Conservation (phyloP, 2,329 filamentous ascomycete genomes). For the Chaetomiaceae sp. region DNA sequence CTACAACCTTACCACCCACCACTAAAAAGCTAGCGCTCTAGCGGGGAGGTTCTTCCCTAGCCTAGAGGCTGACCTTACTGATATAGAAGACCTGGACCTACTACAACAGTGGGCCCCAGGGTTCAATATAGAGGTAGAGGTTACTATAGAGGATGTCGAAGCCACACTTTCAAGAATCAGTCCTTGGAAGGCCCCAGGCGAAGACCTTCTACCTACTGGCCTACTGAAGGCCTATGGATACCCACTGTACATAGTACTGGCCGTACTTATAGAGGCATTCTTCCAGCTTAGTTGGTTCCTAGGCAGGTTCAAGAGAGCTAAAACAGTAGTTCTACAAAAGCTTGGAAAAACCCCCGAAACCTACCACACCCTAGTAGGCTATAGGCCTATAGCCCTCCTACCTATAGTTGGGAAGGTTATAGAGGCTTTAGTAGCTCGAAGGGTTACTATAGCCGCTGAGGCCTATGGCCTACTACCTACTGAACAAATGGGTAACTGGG, state of each 20-base stretch:
- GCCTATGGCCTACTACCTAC: neutral
- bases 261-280: neutral
- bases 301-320: slow-evolving; percentile 1
- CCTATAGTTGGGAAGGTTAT: slow-evolving; percentile 6
- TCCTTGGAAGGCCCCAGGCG: neutral
- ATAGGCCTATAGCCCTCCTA: slow-evolving; percentile 9
- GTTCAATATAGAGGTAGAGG: neutral
- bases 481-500: slow-evolving; percentile 5
- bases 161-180: neutral
- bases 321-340: slow-evolving; percentile 2
- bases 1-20: neutral
- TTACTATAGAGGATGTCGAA: neutral
- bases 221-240: slow-evolving; percentile 6
- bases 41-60: neutral
- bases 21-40: neutral
- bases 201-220: slow-evolving; percentile 1
- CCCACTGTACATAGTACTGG: neutral
- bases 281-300: neutral
- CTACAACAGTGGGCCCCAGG: neutral
- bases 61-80: neutral
- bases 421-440: slow-evolving; percentile 1
- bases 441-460: neutral
- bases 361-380: slow-evolving; percentile 4
- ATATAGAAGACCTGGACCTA: neutral
- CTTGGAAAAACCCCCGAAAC: neutral